Evolutionary conservation across 1,284 basidiomycete genomes (phyloP).

Genomic region (Tylopilus orsonianus): DNA sequence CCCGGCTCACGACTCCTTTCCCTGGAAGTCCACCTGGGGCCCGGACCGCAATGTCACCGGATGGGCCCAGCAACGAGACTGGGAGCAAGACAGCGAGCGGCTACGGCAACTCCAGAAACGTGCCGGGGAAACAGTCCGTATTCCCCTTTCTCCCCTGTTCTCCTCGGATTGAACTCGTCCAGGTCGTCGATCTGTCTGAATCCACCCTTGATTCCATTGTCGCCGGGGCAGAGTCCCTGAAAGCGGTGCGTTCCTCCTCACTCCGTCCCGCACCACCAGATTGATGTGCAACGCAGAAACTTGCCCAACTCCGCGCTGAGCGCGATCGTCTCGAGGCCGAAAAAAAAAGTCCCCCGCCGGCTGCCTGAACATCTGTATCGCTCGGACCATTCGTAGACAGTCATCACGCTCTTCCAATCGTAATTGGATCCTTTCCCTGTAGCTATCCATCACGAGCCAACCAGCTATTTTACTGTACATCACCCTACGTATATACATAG

Average conservation of each 20-base stretch:
- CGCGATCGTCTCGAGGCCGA: constrained; percentile 49
- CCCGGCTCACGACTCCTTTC: constrained; percentile 6
- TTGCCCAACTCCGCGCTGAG: constrained; percentile 56
- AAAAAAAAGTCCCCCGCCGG: constrained; percentile 30
- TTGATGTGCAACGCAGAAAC: constrained; percentile 46
- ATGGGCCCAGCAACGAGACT: constrained; percentile 35
- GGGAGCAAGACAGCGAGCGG: constrained; percentile 44
- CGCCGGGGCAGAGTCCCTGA: constrained; percentile 54
- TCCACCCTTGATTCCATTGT: constrained; percentile 64
- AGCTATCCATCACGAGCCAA: constrained; percentile 3
- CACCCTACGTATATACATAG: background rate
- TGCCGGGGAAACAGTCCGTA: constrained; percentile 56
- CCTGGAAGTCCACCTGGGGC: constrained; percentile 3
- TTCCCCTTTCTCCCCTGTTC: background rate
- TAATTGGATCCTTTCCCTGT: constrained; percentile 35
- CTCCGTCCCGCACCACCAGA: background rate
- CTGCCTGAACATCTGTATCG: constrained; percentile 28
- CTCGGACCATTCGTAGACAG: constrained; percentile 19
- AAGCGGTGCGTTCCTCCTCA: constrained; percentile 46
- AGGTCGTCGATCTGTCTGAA: constrained; percentile 69
- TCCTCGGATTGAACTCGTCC: background rate
- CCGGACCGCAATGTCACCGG: constrained; percentile 20
- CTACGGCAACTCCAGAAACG: constrained; percentile 47
- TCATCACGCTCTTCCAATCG: constrained; percentile 29
- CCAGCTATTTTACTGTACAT: background rate